Percentiles rank a stretch among this genome's conserved stretches.
These are phyloP conservation scores for Articulospora tetracladia DNA, from an alignment of 495 filamentous ascomycete genomes.

Conservation along the genomic window DNA sequence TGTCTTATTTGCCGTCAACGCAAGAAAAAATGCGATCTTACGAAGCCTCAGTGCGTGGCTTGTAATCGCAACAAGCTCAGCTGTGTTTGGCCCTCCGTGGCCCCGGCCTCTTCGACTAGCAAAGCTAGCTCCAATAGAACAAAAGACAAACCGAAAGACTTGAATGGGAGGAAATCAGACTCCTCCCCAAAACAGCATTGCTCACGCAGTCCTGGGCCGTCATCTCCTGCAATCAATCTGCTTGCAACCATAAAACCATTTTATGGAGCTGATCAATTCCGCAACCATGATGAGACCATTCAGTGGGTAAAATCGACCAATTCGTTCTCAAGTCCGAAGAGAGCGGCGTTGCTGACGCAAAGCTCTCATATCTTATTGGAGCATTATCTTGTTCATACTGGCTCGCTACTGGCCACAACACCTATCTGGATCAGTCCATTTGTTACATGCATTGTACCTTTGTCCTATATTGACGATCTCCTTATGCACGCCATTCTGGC, in stretches of 20 bases:
- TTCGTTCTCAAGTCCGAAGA: background rate
- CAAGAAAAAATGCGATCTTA: background rate
- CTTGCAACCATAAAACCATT: too few relatives aligned
- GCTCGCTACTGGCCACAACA: background rate
- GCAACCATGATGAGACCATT: background rate
- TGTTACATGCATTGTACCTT: background rate
- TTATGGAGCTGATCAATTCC: too few relatives aligned
- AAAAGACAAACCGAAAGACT: too few relatives aligned
- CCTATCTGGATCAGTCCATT: background rate
- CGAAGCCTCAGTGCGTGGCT: background rate
- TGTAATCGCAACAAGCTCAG: background rate
- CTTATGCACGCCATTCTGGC: background rate
- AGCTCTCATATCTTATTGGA: background rate
- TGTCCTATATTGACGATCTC: background rate
- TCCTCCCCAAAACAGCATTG: too few relatives aligned
- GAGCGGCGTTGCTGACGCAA: background rate
- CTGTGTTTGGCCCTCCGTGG: too few relatives aligned
- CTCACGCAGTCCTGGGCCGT: too few relatives aligned
- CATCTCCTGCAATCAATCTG: too few relatives aligned
- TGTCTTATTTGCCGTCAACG: background rate
- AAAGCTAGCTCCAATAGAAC: too few relatives aligned
- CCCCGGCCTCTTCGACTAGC: too few relatives aligned
- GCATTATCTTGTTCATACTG: background rate
- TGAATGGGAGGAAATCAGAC: too few relatives aligned
- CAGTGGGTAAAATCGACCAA: background rate